Base-by-base conservation (phyloP, 1,284 basidiomycete genomes). In the Apiotrichum akiyoshidainum region DNA sequence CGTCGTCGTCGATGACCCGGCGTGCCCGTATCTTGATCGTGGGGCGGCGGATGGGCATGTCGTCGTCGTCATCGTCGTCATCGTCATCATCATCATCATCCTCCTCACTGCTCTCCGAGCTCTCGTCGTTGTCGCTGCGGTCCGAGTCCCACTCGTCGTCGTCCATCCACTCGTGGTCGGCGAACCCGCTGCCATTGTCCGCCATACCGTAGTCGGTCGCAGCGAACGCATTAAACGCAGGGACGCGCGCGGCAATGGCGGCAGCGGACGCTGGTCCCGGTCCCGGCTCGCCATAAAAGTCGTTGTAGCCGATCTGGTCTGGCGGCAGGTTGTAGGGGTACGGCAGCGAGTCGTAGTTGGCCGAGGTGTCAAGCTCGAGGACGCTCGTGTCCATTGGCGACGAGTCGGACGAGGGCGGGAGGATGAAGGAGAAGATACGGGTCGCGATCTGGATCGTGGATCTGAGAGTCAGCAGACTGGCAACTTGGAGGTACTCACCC, bases 361-460 rank as follows among this genome's bases (percentile, higher is more conserved):
- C 54, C 26, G 65, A 46, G 17, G 59, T 63, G 34, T 68, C 68
- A 45, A 62, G 47, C 41, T 68, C 66, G 34, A 67, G 46, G 40
- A 55, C 56, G 50, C 67, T 63, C n/a, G 66, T 60, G 9, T 57
- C 59, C 45, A 68, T 68, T 0, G 74, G 74, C 7, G 74, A 74
- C 16, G 63, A 59, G 31, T 67, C 65, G 34, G 71, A 67, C 39
- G 77, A 72, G 8, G 80, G 81, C 19, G 92, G 94, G 12, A 97
- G 85, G 55, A 96, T 86, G 77, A 98, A 99, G 74, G 94, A 89
- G 79, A 99, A 99, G 52, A 92, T 94, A 56, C 95, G 88, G 47
- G 95, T 95, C 35, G 95, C 92, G 69, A 99, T 99, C 80, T 98
- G 96, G 67, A 99, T 95, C 79, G 94, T 92, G 55, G 96, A 95